phyloP scores from a whole-genome alignment of 2,329 filamentous ascomycete species.

The Cladophialophora bantiana region DNA sequence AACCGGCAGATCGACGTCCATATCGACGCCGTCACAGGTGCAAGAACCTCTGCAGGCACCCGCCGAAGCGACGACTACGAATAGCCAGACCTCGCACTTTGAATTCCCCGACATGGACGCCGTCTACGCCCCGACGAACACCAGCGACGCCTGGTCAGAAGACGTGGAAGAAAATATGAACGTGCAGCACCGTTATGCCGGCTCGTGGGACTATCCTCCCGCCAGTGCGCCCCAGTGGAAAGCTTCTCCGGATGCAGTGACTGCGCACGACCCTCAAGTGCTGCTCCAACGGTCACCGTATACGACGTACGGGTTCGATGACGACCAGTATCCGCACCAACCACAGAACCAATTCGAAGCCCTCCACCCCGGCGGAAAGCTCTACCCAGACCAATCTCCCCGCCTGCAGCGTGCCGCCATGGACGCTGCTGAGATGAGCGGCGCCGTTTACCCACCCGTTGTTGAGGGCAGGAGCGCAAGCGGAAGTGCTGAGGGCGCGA shows the following conservation, averaged over 20 bases:
- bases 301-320: conserved; percentile 32
- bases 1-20: conserved; percentile 28
- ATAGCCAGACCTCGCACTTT: conserved; percentile 29
- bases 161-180: not conserved
- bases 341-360: conserved; percentile 45
- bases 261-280: not conserved
- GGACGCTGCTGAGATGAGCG: conserved; percentile 25
- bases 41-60: not conserved
- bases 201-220: conserved; percentile 7
- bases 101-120: conserved; percentile 40
- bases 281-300: conserved; percentile 18
- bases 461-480: conserved; percentile 1
- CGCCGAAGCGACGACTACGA: conserved; percentile 1
- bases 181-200: not conserved
- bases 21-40: not conserved
- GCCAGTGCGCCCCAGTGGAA: conserved; percentile 1
- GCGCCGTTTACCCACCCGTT: conserved; percentile 8
- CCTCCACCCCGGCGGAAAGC: conserved; percentile 56
- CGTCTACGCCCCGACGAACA: conserved; percentile 34
- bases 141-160: not conserved
- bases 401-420: conserved; percentile 12
- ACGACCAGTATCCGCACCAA: conserved; percentile 25
- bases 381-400: conserved; percentile 49
- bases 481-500: not conserved
- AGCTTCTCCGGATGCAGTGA: not conserved